These are phyloP conservation scores for Knufia fluminis DNA, from an alignment of 2,329 filamentous ascomycete species.

Conservation along the genomic window DNA sequence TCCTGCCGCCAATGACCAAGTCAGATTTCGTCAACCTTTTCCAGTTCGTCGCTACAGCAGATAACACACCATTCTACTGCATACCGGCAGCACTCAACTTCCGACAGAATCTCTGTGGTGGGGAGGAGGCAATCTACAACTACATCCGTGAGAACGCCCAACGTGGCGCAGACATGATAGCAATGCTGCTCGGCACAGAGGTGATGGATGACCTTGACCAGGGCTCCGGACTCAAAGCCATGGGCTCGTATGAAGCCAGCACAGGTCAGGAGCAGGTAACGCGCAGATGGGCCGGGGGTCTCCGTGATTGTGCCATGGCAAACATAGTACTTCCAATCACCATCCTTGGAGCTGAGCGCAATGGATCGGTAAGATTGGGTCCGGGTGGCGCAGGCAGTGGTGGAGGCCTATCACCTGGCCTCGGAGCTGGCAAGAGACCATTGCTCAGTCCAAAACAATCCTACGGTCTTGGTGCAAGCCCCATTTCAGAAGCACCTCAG, in stretches of 20 bases:
- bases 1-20: slow-evolving; percentile 31
- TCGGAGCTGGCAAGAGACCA: slow-evolving; percentile 1
- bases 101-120: slow-evolving; percentile 59
- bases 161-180: slow-evolving; percentile 52
- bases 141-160: slow-evolving; percentile 58
- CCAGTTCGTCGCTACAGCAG: slow-evolving; percentile 66
- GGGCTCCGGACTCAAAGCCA: slow-evolving; percentile 22
- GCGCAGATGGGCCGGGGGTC: slow-evolving; percentile 25
- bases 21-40: slow-evolving; percentile 61
- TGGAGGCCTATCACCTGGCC: slow-evolving; percentile 19
- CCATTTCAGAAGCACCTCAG: neutral
- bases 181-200: slow-evolving; percentile 57
- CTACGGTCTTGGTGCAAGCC: neutral
- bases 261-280: slow-evolving; percentile 13
- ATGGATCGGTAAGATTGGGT: slow-evolving; percentile 21
- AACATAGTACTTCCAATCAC: slow-evolving; percentile 65
- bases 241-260: slow-evolving; percentile 22
- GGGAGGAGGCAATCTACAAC: slow-evolving; percentile 58
- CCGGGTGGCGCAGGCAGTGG: slow-evolving; percentile 22
- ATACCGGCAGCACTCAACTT: slow-evolving; percentile 63
- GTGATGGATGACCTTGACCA: slow-evolving; percentile 50
- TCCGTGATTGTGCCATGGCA: slow-evolving; percentile 59
- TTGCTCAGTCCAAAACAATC: neutral
- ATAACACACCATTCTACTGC: slow-evolving; percentile 63
- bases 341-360: slow-evolving; percentile 26